phyloP scores from a whole-genome alignment of 2,329 filamentous ascomycete species.

The Aspergillus oerlinghausenensis region DNA sequence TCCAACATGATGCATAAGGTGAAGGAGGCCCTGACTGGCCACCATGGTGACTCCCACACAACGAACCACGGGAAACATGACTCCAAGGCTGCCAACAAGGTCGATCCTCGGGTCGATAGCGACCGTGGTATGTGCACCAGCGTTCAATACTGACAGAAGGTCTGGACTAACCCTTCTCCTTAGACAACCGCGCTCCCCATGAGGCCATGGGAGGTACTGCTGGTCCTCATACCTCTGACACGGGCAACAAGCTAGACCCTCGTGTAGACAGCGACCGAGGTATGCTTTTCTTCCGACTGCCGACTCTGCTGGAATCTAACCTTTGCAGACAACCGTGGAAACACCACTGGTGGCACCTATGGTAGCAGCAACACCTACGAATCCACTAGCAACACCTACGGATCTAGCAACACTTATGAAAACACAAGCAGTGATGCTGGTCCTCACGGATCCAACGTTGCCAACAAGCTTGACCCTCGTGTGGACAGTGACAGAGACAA shows the following conservation, averaged over 20 bases:
- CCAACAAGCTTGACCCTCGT: slow-evolving; percentile 4
- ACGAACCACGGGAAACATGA: slow-evolving; percentile 13
- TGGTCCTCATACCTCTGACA: neutral
- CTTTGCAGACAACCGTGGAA: neutral
- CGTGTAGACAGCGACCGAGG: neutral
- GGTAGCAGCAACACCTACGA: neutral
- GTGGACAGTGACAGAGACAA: slow-evolving; percentile 12
- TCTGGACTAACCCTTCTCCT: neutral
- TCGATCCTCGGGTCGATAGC: slow-evolving; percentile 17
- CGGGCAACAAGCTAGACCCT: neutral
- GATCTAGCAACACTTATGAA: neutral
- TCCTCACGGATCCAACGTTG: slow-evolving; percentile 27
- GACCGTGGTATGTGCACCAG: slow-evolving; percentile 8
- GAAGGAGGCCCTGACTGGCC: slow-evolving; percentile 37
- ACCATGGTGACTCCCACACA: slow-evolving; percentile 17
- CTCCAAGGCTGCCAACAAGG: slow-evolving; percentile 15
- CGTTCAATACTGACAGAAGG: neutral
- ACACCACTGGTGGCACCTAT: slow-evolving; percentile 1
- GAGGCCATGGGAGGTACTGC: neutral
- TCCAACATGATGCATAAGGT: slow-evolving; percentile 42
- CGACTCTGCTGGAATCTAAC: too few relatives aligned
- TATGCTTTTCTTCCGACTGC: too few relatives aligned
- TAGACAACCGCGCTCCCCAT: slow-evolving; percentile 7
- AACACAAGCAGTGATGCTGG: slow-evolving; percentile 5
- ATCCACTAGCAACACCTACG: neutral